Evolutionary conservation across 768 basidiomycete genomes (phyloP), one percentile per base, ranked within the genome.

Genomic region (Lanmaoa pseudosensibilis): DNA sequence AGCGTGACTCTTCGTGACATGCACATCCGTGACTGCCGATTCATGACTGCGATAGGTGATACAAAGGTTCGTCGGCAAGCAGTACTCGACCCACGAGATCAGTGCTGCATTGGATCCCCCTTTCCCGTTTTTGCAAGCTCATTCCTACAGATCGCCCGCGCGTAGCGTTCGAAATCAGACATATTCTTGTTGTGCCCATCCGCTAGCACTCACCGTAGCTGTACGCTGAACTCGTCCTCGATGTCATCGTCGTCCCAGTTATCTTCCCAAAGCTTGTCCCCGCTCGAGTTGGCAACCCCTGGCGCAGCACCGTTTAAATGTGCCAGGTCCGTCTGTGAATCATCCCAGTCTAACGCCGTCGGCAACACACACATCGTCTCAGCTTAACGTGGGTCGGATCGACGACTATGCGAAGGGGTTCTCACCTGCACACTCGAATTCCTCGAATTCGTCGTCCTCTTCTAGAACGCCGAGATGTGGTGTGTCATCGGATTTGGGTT

Each of bases 161-260:
- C 21, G 30, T 13, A 13, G 21, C 15, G 15, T 25, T n/a, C 45
- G 10, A 5, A 27, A 33, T 62, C 41, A 62, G 51, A 46, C 8
- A 13, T 10, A 15, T 11, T 8, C 12, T 15, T 9, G 18, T 13
- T 21, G 9, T 23, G 12, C 33, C 2, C n/a, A 11, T n/a, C 11
- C 4, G 8, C 2, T 10, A 16, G 2, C 9, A 59, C 90, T 64
- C 69, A 95, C 97, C 97, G 85, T 63, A 99, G 77, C 74, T 97
- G 94, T 50, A 91, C 86, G 65, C 92, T 94, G 69, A 99, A 99
- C 62, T 97, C 94, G 65, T 98, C 95, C 70, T 96, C 96, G 58
- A 97, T 87, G 74, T 98, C 96, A 75, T 99, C 97, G 65, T 99
- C 97, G 67, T 99, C 97, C 97, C 97, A 99, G 71, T 98, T 98